Base-by-base conservation (phyloP, 2,329 filamentous ascomycete species). In the Fulvia fulva region DNA sequence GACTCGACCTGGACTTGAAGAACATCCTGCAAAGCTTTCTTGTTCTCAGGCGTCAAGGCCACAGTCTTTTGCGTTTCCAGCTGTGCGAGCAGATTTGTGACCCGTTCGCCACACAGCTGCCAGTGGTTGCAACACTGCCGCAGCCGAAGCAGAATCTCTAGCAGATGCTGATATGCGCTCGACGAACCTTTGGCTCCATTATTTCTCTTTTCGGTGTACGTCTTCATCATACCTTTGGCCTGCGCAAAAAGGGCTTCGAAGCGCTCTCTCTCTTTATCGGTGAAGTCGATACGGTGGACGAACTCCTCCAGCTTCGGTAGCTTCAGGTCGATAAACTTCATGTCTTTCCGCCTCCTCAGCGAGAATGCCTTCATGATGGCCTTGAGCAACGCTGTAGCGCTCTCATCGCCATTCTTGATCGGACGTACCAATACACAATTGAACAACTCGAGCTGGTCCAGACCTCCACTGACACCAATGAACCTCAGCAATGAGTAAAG, bases 81-180 rank as follows among this genome's bases (percentile, higher is more conserved):
- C 1, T 89, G 77, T 21, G 82, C 78, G 69, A 93, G 79, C 22
- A 96, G 80, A n/a, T 86, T 83, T 9, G 83, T 81, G n/a, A 95
- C 81, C 12, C 89, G 86, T 62, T 88, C 81, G 51, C 86, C 87
- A 68, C 89, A 90, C 11, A 97, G 81, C 8, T 87, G 87, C 90
- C 90, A 95, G 71, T 96, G 91, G 64, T 93, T 91, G 74, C 91
- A 96, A 71, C 89, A 83, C 75, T 96, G 91, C 19, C 92, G 84
- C 64, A 96, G 83, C 12, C 92, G 86, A 5, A 96, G 82, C 4
- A 96, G 80, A 16, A 91, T 83, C 73, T 96, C 91, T 11, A 96
- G 81, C 0, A 96, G 80, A 67, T 87, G 83, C 8, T 88, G 85
- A 69, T 94, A 95, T 1, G 81, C 81, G 2, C 83, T 79, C 14